Evolutionary conservation across 139 green algal species (phyloP), one percentile per base, ranked within the genome.

Genomic region (Closterium sp.): DNA sequence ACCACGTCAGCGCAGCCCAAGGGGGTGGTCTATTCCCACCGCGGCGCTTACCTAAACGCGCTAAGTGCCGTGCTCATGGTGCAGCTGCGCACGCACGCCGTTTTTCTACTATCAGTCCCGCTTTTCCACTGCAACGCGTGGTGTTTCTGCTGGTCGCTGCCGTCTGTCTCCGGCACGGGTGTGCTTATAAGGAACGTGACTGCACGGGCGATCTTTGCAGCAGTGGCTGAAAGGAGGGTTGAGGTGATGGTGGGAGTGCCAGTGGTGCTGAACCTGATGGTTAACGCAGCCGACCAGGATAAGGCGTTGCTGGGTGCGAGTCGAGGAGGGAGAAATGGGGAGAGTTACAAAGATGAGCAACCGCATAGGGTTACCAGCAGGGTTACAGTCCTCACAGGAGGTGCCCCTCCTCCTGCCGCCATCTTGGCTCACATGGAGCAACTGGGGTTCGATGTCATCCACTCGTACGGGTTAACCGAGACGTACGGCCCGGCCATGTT

Each of bases 121-220:
- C 36, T 92, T 21, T 92, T 92, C 66, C 90, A 92, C 84, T 92
- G 90, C 84, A 92, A 92, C 34, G 90, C 85, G 8, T 92, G 90
- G 90, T 92, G 90, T 32, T 91, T 91, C 86, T 31, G 85, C 21
- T 92, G 90, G 90, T 34, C 86, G 30, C 33, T 92, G 28, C 30
- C 90, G 10, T n/a, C 84, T 31, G 23, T 92, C 38, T 87, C 32
- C 32, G 90, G 85, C 25, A 92, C 90, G 10, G 38, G 91, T 9
- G 66, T 92, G n/a, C 91, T 87, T 33, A 28, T 92, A 33, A 76
- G 55, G 16, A 76, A 76, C 25, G 16, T 76, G 55, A 76, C 16
- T 76, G 55, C 55, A 28, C 16, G 55, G 16, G 55, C 55, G 55
- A 76, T 76, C 25, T 76, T 76, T 76, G 55, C 55, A 12, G 55